Percentiles rank a stretch among this genome's conserved stretches.
These are phyloP conservation scores for Cadophora sp. DNA, from an alignment of 2,329 filamentous ascomycete genomes.

Conservation along the genomic window DNA sequence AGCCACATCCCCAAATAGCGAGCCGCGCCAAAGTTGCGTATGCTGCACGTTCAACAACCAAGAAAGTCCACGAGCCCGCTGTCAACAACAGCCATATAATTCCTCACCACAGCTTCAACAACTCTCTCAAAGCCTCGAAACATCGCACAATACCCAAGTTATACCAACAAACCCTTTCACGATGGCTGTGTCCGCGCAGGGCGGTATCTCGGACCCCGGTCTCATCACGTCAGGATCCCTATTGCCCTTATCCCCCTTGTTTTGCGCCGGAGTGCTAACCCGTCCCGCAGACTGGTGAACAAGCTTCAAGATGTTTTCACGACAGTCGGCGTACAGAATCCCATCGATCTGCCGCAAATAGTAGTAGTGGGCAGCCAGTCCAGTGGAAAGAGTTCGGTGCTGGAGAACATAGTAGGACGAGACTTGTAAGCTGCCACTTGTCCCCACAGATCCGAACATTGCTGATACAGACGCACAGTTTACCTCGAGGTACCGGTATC, in stretches of 20 bases:
- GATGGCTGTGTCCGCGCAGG: slow-evolving; percentile 46
- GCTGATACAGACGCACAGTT: slow-evolving; percentile 58
- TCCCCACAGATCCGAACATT: slow-evolving; percentile 19
- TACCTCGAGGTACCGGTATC: slow-evolving; percentile 97
- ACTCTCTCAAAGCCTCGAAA: neutral
- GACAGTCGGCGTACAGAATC: slow-evolving; percentile 98
- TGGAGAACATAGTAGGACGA: slow-evolving; percentile 98
- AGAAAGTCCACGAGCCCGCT: slow-evolving; percentile 28
- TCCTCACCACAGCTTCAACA: slow-evolving; percentile 21
- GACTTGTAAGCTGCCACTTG: slow-evolving; percentile 78
- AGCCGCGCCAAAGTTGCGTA: slow-evolving; percentile 28
- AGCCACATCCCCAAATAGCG: slow-evolving; percentile 17
- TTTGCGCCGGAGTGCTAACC: slow-evolving; percentile 40
- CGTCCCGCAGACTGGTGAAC: slow-evolving; percentile 77
- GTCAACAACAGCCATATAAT: slow-evolving; percentile 22
- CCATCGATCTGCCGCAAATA: slow-evolving; percentile 98
- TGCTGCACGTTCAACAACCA: slow-evolving; percentile 25
- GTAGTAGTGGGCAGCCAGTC: slow-evolving; percentile 98
- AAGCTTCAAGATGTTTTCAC: slow-evolving; percentile 99
- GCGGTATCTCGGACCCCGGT: slow-evolving; percentile 70
- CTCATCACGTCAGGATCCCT: slow-evolving; percentile 64
- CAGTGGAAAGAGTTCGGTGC: slow-evolving; percentile 97
- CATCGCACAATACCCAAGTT: neutral
- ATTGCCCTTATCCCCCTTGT: slow-evolving; percentile 25
- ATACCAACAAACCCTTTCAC: slow-evolving; percentile 27